A percentile compares a stretch with the other conserved stretches of the same genome.
Conservation (phyloP, 1,284 basidiomycete species). For the Microbotryum violaceum region DNA sequence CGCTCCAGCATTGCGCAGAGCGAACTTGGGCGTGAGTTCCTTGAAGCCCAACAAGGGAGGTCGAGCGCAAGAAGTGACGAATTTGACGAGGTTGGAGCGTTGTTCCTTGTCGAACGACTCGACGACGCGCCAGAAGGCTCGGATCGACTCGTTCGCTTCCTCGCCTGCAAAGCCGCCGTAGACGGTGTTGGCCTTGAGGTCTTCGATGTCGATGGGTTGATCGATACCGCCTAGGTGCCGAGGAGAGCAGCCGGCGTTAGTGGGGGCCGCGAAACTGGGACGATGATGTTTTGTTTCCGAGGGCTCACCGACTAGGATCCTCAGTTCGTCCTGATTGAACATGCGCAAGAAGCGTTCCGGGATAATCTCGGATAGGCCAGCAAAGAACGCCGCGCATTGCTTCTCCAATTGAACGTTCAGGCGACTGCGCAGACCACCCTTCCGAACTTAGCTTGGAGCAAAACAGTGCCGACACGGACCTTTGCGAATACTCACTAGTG, state of each 20-base stretch:
- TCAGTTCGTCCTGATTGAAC: conserved; percentile 87
- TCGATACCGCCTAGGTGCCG: conserved; percentile 38
- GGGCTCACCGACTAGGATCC: conserved; percentile 32
- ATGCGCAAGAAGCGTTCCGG: conserved; percentile 80
- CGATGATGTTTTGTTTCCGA: neutral
- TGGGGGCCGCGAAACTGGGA: conserved; percentile 39
- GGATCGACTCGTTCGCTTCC: conserved; percentile 60
- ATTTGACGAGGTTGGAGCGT: conserved; percentile 64
- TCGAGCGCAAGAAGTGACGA: conserved; percentile 83
- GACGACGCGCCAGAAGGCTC: conserved; percentile 42
- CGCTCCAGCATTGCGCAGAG: conserved; percentile 65
- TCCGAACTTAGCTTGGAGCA: too few relatives aligned
- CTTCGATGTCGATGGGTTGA: conserved; percentile 63
- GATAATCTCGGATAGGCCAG: conserved; percentile 79
- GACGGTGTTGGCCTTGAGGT: conserved; percentile 63
- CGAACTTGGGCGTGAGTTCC: conserved; percentile 74
- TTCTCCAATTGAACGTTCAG: conserved; percentile 53
- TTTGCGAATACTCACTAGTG: conserved; percentile 50
- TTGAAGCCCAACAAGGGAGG: conserved; percentile 84
- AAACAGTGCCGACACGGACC: too few relatives aligned
- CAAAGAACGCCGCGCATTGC: conserved; percentile 65
- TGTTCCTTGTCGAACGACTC: conserved; percentile 58
- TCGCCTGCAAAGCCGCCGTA: conserved; percentile 59
- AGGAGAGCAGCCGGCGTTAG: neutral
- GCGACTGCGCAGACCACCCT: conserved; percentile 40